These are phyloP conservation scores for Schizophyllum commune DNA, from an alignment of 1,284 basidiomycete genomes.

Conservation along the genomic window DNA sequence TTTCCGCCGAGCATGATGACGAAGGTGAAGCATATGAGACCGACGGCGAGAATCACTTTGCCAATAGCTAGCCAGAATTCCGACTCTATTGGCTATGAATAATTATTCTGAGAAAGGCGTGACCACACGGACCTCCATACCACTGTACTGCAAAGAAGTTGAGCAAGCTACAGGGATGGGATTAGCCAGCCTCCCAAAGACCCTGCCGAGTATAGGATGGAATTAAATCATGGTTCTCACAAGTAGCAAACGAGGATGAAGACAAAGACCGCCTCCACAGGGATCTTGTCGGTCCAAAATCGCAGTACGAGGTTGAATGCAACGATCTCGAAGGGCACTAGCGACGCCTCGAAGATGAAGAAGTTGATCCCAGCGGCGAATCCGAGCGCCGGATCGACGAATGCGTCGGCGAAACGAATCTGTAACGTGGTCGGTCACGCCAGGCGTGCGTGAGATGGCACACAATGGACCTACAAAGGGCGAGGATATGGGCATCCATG, in stretches of 20 bases:
- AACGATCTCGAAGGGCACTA: conserved; percentile 39
- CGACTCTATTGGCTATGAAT: conserved; percentile 31
- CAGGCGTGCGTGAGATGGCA: neutral
- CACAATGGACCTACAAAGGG: conserved; percentile 32
- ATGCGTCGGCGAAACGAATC: conserved; percentile 39
- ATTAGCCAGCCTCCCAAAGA: neutral
- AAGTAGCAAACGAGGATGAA: conserved; percentile 31
- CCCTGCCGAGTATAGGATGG: neutral
- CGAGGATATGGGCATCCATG: conserved; percentile 42
- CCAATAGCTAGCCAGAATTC: conserved; percentile 48
- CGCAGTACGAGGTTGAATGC: conserved; percentile 38
- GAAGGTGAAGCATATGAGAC: conserved; percentile 33
- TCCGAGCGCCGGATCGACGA: conserved; percentile 40
- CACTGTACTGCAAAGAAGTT: conserved; percentile 38
- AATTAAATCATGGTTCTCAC: conserved; percentile 18
- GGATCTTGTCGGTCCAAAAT: conserved; percentile 44
- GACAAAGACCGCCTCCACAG: conserved; percentile 30
- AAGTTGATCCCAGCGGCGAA: conserved; percentile 40
- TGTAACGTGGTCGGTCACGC: conserved; percentile 9
- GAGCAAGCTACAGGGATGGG: conserved; percentile 22
- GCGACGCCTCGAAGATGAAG: conserved; percentile 34
- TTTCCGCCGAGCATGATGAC: conserved; percentile 63
- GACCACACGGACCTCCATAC: conserved; percentile 35
- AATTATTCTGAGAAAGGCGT: neutral
- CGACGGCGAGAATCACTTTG: conserved; percentile 26